A percentile compares a stretch with the other conserved stretches of the same genome.
Conservation (phyloP, 2,329 filamentous ascomycete species). For the Nemania sp. region DNA sequence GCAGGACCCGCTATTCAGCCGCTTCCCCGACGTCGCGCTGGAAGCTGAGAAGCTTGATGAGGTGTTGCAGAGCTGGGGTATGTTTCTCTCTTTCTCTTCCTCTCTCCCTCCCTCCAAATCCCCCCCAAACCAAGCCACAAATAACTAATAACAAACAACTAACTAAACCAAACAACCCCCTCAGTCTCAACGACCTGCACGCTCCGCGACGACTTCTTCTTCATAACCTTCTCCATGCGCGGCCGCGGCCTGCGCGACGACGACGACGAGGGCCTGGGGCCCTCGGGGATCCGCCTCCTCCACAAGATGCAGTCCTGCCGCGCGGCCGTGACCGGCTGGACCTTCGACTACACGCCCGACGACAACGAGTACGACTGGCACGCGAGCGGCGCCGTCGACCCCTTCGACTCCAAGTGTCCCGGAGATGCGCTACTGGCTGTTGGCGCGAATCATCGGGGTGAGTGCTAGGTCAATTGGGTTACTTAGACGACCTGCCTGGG, state of each 20-base stretch:
- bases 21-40: conserved; percentile 4
- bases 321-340: conserved; percentile 16
- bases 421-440: background rate
- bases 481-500: too few relatives aligned
- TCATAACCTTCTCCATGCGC: background rate
- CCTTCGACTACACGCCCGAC: conserved; percentile 17
- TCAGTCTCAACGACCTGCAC: conserved; percentile 3
- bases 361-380: conserved; percentile 20
- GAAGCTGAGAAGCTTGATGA: background rate
- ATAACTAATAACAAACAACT: background rate
- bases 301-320: background rate
- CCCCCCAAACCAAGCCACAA: too few relatives aligned
- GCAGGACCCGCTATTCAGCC: conserved; percentile 13
- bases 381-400: background rate
- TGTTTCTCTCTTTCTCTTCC: background rate
- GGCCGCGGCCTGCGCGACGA: conserved; percentile 20
- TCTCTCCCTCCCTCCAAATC: background rate
- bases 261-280: conserved; percentile 6
- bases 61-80: conserved; percentile 11
- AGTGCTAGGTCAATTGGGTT: background rate
- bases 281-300: background rate
- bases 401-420: background rate
- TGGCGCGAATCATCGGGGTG: background rate
- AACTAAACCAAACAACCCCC: background rate
- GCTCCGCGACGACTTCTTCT: conserved; percentile 11